These are phyloP conservation scores for Rhynchosporium agropyri DNA, from an alignment of 2,329 filamentous ascomycete genomes.

Conservation along the genomic window DNA sequence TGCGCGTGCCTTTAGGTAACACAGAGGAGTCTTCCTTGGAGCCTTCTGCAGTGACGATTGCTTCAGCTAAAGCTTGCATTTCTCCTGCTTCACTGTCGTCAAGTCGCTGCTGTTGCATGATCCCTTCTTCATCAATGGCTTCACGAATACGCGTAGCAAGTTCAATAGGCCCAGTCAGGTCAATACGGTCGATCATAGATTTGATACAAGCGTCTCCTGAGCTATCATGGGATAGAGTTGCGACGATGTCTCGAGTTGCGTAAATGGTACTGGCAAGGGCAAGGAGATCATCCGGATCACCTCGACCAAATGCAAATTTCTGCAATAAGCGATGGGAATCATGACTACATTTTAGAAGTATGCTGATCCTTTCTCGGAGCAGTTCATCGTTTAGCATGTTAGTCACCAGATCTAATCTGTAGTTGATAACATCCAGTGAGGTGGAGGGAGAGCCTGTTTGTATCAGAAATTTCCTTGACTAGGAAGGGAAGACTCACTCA, in stretches of 20 bases:
- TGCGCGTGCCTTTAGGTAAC: conserved; percentile 45
- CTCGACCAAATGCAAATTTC: conserved; percentile 89
- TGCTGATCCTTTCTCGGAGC: conserved; percentile 69
- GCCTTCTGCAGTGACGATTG: conserved; percentile 69
- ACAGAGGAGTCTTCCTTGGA: conserved; percentile 57
- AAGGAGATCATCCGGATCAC: conserved; percentile 89
- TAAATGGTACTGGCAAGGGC: conserved; percentile 79
- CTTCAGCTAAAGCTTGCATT: conserved; percentile 73
- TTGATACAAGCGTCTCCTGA: conserved; percentile 45
- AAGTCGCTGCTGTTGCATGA: conserved; percentile 77
- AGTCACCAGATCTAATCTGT: conserved; percentile 79
- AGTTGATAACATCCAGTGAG: conserved; percentile 76
- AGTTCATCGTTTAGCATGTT: conserved; percentile 68
- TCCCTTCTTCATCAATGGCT: conserved; percentile 89
- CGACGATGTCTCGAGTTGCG: conserved; percentile 68
- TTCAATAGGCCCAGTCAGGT: conserved; percentile 65
- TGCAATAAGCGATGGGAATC: conserved; percentile 90
- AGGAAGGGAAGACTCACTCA: conserved; percentile 53
- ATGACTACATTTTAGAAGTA: conserved; percentile 72
- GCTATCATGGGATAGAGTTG: conserved; percentile 46
- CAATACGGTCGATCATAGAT: conserved; percentile 58
- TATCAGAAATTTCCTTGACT: conserved; percentile 17
- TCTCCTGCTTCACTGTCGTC: conserved; percentile 72
- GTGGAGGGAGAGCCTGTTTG: conserved; percentile 75
- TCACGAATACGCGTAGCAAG: conserved; percentile 72